Percentiles rank a stretch among this genome's conserved stretches.
These are phyloP conservation scores for Chrysosphaeria jannelii DNA, from an alignment of 2,329 filamentous ascomycete genomes.

Conservation along the genomic window DNA sequence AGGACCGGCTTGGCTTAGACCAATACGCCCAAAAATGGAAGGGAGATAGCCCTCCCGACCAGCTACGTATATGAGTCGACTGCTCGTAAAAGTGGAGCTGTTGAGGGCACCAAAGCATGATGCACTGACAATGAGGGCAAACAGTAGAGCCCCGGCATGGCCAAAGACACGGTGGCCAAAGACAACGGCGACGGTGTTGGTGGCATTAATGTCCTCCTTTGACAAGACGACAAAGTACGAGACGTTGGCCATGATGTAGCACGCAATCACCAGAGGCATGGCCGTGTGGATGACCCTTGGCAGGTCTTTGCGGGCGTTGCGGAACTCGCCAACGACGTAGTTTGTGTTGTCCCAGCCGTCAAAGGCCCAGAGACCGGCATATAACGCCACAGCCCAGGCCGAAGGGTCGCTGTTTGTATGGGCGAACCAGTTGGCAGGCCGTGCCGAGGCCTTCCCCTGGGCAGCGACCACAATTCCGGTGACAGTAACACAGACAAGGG, in stretches of 20 bases:
- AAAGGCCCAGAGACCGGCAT: slow-evolving; percentile 90
- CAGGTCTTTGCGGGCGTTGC: slow-evolving; percentile 66
- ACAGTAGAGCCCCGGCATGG: slow-evolving; percentile 45
- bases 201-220: slow-evolving; percentile 45
- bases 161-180: slow-evolving; percentile 84
- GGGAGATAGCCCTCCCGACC: slow-evolving; percentile 90
- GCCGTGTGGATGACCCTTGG: slow-evolving; percentile 89
- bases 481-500: slow-evolving; percentile 58
- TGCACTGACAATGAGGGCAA: slow-evolving; percentile 68
- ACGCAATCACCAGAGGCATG: slow-evolving; percentile 75
- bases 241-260: slow-evolving; percentile 72
- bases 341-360: slow-evolving; percentile 99
- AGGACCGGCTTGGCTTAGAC: slow-evolving; percentile 17
- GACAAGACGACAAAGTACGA: slow-evolving; percentile 88
- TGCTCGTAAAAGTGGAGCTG: slow-evolving; percentile 76
- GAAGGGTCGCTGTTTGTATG: slow-evolving; percentile 53
- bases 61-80: slow-evolving; percentile 73
- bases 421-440: slow-evolving; percentile 69
- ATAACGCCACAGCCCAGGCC: slow-evolving; percentile 77
- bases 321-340: slow-evolving; percentile 92
- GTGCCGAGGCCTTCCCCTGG: slow-evolving; percentile 51
- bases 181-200: slow-evolving; percentile 84
- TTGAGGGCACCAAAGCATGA: slow-evolving; percentile 90
- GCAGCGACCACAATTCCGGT: slow-evolving; percentile 68
- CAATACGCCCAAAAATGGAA: slow-evolving; percentile 52